Evolutionary conservation across 257 asterid species (phyloP).

Genomic region (Fraxinus cuspidata): DNA sequence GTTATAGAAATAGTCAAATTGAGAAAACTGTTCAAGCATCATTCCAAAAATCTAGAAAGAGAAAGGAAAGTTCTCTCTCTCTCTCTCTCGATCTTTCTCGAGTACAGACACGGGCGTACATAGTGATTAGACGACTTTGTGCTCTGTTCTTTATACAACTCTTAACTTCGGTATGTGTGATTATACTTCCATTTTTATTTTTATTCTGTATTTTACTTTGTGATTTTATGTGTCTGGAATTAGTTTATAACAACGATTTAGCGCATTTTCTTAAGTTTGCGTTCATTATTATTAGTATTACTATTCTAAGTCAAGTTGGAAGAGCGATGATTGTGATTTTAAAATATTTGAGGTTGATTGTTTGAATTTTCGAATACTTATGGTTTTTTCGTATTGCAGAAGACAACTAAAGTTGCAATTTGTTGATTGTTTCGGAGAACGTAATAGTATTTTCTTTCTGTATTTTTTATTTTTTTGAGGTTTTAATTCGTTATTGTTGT

Average conservation of each 20-base stretch:
- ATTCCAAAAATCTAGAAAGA: neutral
- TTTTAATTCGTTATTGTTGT: neutral
- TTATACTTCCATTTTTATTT: neutral
- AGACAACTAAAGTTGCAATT: neutral
- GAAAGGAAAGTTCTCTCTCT: neutral
- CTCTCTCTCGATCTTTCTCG: neutral
- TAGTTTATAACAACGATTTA: neutral
- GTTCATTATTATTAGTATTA: neutral
- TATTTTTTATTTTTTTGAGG: neutral
- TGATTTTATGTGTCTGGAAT: neutral
- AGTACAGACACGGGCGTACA: neutral
- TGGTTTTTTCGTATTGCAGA: neutral
- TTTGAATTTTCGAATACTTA: neutral
- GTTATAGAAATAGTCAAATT: too few relatives aligned
- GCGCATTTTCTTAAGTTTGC: neutral
- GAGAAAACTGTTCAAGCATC: neutral
- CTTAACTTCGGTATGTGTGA: neutral
- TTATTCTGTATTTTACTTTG: neutral
- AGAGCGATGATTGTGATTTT: neutral
- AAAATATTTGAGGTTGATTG: neutral
- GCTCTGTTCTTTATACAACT: neutral
- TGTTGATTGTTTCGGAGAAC: neutral
- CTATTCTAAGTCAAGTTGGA: neutral
- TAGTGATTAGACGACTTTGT: neutral
- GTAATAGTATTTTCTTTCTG: neutral